Base-by-base conservation (phyloP, 805 yeast species). In the Pichia kluyveri region DNA sequence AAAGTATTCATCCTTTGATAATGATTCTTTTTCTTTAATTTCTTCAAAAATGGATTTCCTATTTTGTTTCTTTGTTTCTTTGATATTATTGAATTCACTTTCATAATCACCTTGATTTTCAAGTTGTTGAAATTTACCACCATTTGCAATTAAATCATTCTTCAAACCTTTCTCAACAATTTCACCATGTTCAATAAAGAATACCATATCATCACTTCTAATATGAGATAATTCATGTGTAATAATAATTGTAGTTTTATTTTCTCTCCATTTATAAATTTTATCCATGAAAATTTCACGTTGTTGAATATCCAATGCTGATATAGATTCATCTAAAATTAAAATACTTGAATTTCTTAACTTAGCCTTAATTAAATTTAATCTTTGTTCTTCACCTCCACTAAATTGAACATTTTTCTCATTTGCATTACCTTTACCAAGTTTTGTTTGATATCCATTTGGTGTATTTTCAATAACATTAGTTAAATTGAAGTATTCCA, bases 371-470 rank as follows among this genome's bases (percentile, higher is more conserved):
- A 98, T 96, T 30, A 93, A 58, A 0, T 91, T 84, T 3, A 93
- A 70, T 51, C 90, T 70, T 64, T 93, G 99, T 48, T 73, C 77
- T 61, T 93, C 96, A 0, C 99, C 99, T 5, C 98, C 98, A 53
- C 96, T 86, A 9, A 91, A 66, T 2, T 70, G 57, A 4, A 73
- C 58, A 3, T 34, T n/a, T 3, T 40, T 23, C 14, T 43, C 32
- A 11, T n/a, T 32, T 8, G 15, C 2, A 10, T 46, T 43, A 3
- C 53, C 53, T 17, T 68, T 65, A 19, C 59, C 59, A 0, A 86
- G 53, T 4, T 59, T 51, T 0, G 86, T 77, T 17, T 83, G 71
- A 3, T 78, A 36, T 0, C 90, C 87, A 5, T 75, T 59, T 0
- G 83, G 79, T 1, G 83, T 60, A 32, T 64, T 67, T 6, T 58